Conservation (phyloP, 129 eudicot genomes). For the Flaveria trinervia region DNA sequence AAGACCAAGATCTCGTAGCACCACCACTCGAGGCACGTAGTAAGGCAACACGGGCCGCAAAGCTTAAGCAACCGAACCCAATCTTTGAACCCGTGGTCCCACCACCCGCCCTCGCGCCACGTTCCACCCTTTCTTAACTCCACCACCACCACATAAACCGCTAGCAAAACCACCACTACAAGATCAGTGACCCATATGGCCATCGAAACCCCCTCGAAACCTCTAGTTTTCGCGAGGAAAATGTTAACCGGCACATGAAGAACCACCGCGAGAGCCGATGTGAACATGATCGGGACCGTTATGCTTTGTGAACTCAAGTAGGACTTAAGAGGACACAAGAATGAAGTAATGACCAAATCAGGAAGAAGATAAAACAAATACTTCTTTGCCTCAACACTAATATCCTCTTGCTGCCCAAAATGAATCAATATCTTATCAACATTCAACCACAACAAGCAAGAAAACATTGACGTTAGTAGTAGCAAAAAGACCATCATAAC, state of each 20-base stretch:
- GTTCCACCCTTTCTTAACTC: conserved; percentile 55
- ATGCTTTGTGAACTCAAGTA: conserved; percentile 71
- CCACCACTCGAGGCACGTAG: conserved; percentile 96
- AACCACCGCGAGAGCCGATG: conserved; percentile 56
- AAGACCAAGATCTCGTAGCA: conserved; percentile 73
- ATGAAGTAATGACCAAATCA: conserved; percentile 62
- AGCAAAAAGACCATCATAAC: conserved; percentile 57
- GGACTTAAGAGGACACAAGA: conserved; percentile 70
- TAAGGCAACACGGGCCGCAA: conserved; percentile 78
- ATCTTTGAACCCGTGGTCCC: conserved; percentile 51
- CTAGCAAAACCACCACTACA: conserved; percentile 50
- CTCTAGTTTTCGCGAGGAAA: conserved; percentile 49
- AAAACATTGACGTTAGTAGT: conserved; percentile 45
- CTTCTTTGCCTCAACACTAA: conserved; percentile 46
- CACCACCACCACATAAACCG: conserved; percentile 38
- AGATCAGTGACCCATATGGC: conserved; percentile 82
- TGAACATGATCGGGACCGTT: conserved; percentile 74
- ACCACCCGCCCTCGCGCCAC: conserved; percentile 86
- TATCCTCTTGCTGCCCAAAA: conserved; percentile 77
- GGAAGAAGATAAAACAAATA: conserved; percentile 73
- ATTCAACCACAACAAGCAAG: conserved; percentile 77
- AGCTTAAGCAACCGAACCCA: conserved; percentile 64
- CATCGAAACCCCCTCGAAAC: conserved; percentile 77
- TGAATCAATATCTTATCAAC: conserved; percentile 60
- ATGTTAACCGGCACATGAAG: conserved; percentile 71